Evolutionary conservation across 306 rosid genomes (phyloP).

Genomic region (Dalbergia oliveri): DNA sequence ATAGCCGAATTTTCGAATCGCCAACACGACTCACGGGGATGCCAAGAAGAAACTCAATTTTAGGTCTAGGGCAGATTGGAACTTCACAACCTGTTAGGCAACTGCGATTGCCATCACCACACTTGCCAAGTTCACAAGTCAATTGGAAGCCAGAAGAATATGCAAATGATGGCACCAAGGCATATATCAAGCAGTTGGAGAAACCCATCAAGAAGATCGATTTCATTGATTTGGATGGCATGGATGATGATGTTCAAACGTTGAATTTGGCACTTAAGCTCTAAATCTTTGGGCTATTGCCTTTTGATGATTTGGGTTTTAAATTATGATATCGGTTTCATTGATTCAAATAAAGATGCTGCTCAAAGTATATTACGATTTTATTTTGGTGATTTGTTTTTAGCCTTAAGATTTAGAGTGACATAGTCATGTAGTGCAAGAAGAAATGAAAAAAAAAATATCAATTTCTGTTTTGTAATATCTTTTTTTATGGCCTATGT

Average conservation of each 20-base stretch:
- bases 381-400: not conserved
- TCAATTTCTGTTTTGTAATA: not conserved
- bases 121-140: not conserved
- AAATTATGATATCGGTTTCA: not conserved
- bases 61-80: not conserved
- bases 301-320: not conserved
- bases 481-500: not conserved
- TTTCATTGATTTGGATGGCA: conserved; percentile 44
- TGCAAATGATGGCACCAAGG: conserved; percentile 49
- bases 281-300: conserved; percentile 22
- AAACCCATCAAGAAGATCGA: conserved; percentile 53
- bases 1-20: not conserved
- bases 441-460: not conserved
- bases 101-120: conserved; percentile 36
- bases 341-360: not conserved
- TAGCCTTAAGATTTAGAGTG: not conserved
- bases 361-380: not conserved
- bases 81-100: conserved; percentile 4
- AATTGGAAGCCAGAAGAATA: conserved; percentile 19
- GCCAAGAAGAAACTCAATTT: conserved; percentile 17
- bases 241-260: conserved; percentile 37
- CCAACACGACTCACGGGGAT: not conserved
- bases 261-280: conserved; percentile 68
- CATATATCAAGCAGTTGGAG: conserved; percentile 60
- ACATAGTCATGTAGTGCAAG: not conserved